phyloP scores from a whole-genome alignment of 2,329 filamentous ascomycete genomes.

The Arthroderma sp. region DNA sequence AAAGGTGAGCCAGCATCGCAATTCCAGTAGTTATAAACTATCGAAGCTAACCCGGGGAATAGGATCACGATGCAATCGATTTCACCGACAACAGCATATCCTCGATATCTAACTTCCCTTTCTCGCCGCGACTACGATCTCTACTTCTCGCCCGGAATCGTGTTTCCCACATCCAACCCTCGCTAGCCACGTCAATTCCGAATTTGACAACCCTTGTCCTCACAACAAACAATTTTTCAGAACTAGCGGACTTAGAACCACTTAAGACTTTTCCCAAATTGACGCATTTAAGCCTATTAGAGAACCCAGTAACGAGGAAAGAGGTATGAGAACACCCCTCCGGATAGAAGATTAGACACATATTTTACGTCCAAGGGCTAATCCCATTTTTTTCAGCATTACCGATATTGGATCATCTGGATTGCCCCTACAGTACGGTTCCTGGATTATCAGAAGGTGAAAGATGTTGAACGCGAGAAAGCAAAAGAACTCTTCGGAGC shows the following conservation, averaged over 20 bases:
- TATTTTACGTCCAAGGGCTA: not conserved
- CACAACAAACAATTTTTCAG: conserved; percentile 66
- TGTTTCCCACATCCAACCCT: conserved; percentile 66
- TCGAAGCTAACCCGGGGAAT: conserved; percentile 2
- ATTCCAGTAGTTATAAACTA: not conserved
- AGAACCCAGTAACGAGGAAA: conserved; percentile 84
- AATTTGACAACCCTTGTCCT: conserved; percentile 73
- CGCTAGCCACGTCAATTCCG: conserved; percentile 62
- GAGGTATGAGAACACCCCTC: conserved; percentile 53
- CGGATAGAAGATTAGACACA: not conserved
- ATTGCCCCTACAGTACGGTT: conserved; percentile 74
- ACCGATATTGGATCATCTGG: conserved; percentile 86
- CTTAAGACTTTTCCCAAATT: conserved; percentile 56
- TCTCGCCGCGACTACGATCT: conserved; percentile 75
- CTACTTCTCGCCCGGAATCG: conserved; percentile 85
- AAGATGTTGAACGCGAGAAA: conserved; percentile 65
- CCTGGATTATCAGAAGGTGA: conserved; percentile 86
- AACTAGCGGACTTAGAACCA: conserved; percentile 81
- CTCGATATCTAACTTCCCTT: conserved; percentile 78
- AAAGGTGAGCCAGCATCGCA: conserved; percentile 51
- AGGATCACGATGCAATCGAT: conserved; percentile 95
- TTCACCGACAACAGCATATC: conserved; percentile 97
- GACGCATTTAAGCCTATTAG: conserved; percentile 67
- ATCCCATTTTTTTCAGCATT: conserved; percentile 50
- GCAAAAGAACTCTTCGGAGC: conserved; percentile 77